Evolutionary conservation across 148 eudicot species (phyloP).

Genomic region (Arbutus unedo): DNA sequence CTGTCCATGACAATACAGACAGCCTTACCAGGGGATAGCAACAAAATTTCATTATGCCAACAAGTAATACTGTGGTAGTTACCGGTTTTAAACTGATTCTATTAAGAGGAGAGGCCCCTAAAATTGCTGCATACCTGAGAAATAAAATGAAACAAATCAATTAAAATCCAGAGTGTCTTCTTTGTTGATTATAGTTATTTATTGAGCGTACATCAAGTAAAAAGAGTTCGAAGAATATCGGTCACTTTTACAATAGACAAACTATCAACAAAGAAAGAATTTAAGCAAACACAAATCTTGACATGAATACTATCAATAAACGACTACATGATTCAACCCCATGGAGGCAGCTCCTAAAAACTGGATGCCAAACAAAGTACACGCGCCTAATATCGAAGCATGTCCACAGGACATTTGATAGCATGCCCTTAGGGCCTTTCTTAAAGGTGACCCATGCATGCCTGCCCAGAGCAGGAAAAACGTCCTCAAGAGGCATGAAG

Average conservation of each 20-base stretch:
- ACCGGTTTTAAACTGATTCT: constrained; percentile 77
- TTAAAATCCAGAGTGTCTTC: constrained; percentile 7
- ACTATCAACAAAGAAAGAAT: background rate
- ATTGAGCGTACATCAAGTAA: background rate
- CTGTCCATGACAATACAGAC: background rate
- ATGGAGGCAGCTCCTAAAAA: background rate
- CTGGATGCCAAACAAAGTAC: background rate
- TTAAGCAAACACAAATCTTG: background rate
- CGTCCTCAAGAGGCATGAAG: background rate
- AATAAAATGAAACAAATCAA: constrained; percentile 15
- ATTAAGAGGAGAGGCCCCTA: constrained; percentile 83
- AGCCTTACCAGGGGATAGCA: background rate
- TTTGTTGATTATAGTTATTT: constrained; percentile 1
- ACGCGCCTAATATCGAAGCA: background rate
- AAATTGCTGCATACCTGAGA: constrained; percentile 87
- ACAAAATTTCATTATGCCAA: background rate
- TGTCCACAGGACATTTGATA: background rate
- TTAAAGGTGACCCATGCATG: background rate
- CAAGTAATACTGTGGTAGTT: constrained; percentile 18
- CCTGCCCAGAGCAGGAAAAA: background rate
- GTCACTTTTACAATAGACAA: background rate
- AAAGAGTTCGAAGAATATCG: background rate
- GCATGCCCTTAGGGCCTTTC: background rate
- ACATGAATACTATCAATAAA: background rate
- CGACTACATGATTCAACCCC: background rate